Percentiles rank a stretch among this genome's conserved stretches.
These are phyloP conservation scores for Fusarium duplospermum DNA, from an alignment of 2,329 filamentous ascomycete genomes.

Conservation along the genomic window DNA sequence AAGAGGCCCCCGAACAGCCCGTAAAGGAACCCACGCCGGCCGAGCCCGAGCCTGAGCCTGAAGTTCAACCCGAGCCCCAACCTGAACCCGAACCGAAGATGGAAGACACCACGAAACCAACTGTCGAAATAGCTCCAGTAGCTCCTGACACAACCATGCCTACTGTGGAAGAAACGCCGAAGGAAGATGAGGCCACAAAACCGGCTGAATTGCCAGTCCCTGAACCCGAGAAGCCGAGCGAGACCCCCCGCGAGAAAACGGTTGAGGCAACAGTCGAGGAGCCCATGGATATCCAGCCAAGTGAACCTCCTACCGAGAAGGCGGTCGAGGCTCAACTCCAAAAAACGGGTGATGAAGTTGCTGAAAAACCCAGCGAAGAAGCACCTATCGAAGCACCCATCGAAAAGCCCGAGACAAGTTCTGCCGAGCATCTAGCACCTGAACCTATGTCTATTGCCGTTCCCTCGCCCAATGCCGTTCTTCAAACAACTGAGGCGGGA, in stretches of 20 bases:
- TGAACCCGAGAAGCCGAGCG: constrained; percentile 9
- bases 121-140: constrained; percentile 4
- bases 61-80: constrained; percentile 8
- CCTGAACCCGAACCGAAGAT: constrained; percentile 49
- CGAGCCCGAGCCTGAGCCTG: constrained; percentile 31
- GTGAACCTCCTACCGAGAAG: background rate
- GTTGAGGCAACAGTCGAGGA: background rate
- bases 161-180: constrained; percentile 3
- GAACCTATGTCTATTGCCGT: constrained; percentile 6
- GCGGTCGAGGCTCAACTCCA: background rate
- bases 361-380: constrained; percentile 3
- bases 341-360: background rate
- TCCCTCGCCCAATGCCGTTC: constrained; percentile 23
- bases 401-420: background rate
- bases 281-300: background rate
- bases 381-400: background rate
- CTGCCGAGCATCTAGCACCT: background rate
- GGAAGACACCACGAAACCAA: constrained; percentile 52
- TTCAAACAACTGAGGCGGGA: constrained; percentile 46
- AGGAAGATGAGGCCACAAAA: constrained; percentile 5
- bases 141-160: constrained; percentile 16
- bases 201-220: background rate
- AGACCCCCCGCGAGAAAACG: background rate
- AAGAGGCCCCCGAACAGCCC: background rate
- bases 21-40: background rate